phyloP scores from a whole-genome alignment of 768 basidiomycete genomes.

The Rhodosporidiobolus odoratus region DNA sequence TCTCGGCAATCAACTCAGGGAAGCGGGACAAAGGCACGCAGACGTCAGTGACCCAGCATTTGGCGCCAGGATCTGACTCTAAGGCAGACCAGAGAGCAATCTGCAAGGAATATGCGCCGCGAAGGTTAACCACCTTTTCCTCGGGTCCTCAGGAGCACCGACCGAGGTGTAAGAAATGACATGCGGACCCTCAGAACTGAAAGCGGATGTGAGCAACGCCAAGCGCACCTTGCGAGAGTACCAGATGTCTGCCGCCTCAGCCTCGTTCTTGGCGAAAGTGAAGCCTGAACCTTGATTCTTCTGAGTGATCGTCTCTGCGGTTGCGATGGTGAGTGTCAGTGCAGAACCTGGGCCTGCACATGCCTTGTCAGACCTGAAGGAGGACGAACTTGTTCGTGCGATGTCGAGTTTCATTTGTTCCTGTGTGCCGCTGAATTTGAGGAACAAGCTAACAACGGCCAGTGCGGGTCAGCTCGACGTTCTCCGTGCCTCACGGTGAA shows the following conservation, averaged over 20 bases:
- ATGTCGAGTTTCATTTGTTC: conserved; percentile 57
- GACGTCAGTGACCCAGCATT: conserved; percentile 53
- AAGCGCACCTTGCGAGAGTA: conserved; percentile 49
- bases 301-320: conserved; percentile 53
- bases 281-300: conserved; percentile 69
- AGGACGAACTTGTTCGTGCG: conserved; percentile 28
- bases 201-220: not conserved
- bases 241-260: conserved; percentile 77
- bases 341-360: not conserved
- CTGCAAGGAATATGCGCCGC: not conserved
- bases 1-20: conserved; percentile 56
- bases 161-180: too few relatives aligned
- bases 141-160: too few relatives aligned
- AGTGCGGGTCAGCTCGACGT: too few relatives aligned
- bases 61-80: conserved; percentile 8
- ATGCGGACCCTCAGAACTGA: too few relatives aligned
- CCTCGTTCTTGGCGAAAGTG: conserved; percentile 70
- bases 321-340: not conserved
- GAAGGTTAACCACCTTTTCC: too few relatives aligned
- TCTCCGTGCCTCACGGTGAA: too few relatives aligned
- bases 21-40: conserved; percentile 40
- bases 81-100: conserved; percentile 38
- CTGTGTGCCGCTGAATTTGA: conserved; percentile 83
- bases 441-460: conserved; percentile 74
- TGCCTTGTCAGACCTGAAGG: not conserved